phyloP scores from a whole-genome alignment of 768 basidiomycete genomes.

The Phaffia australis region DNA sequence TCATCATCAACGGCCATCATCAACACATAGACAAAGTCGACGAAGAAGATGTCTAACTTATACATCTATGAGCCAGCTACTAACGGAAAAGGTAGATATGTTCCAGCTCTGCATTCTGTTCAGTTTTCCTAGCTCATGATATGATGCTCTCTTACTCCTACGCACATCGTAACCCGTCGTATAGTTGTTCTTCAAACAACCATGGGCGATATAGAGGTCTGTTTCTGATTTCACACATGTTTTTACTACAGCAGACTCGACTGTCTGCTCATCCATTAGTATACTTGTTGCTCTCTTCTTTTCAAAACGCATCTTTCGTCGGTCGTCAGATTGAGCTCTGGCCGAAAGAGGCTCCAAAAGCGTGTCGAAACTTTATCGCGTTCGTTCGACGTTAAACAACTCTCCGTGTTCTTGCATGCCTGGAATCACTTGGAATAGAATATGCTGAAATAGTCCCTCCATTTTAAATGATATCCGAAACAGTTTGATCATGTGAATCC shows the following conservation, averaged over 20 bases:
- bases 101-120: too few relatives aligned
- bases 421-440: constrained; percentile 41
- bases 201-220: constrained; percentile 52
- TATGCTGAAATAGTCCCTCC: constrained; percentile 62
- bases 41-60: constrained; percentile 7
- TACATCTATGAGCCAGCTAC: constrained; percentile 25
- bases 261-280: neutral
- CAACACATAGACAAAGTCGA: too few relatives aligned
- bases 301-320: neutral
- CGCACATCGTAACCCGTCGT: constrained; percentile 48
- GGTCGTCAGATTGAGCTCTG: constrained; percentile 71
- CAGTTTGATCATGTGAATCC: constrained; percentile 15
- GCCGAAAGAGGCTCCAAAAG: constrained; percentile 93
- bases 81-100: constrained; percentile 11
- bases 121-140: constrained; percentile 51
- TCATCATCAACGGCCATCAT: too few relatives aligned
- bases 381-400: neutral
- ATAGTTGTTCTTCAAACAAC: constrained; percentile 82
- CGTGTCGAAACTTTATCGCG: constrained; percentile 50
- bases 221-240: neutral
- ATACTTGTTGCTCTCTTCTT: neutral
- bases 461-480: neutral
- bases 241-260: neutral
- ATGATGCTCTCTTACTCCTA: too few relatives aligned
- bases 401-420: constrained; percentile 27